Percentiles rank a stretch among this genome's conserved stretches.
Evolutionary conservation across 2,329 filamentous ascomycete species (phyloP).

Genomic region (Diaporthe citrichinensis): DNA sequence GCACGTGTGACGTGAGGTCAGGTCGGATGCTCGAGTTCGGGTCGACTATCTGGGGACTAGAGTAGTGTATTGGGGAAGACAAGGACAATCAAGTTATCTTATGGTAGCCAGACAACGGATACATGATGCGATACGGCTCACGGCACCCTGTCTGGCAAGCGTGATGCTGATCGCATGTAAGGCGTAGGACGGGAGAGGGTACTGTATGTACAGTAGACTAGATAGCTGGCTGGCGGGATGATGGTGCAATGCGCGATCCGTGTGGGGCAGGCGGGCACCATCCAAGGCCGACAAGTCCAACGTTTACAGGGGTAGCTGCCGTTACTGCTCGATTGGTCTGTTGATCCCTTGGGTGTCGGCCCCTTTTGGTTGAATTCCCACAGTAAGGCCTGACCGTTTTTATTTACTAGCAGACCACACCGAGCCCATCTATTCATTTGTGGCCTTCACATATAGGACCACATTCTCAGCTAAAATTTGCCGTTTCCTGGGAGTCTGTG

Average conservation of each 20-base stretch:
- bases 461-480: neutral
- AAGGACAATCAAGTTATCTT: neutral
- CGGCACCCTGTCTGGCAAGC: constrained; percentile 25
- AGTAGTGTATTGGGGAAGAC: neutral
- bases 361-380: neutral
- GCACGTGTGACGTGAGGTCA: constrained; percentile 11
- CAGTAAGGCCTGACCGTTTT: no score
- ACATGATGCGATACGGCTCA: constrained; percentile 31
- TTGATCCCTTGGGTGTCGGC: neutral
- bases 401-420: neutral
- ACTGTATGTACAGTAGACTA: neutral
- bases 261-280: constrained; percentile 19
- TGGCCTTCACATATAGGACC: neutral
- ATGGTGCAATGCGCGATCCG: constrained; percentile 28
- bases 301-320: constrained; percentile 18
- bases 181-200: neutral
- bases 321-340: neutral
- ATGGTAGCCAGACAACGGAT: constrained; percentile 21
- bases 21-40: constrained; percentile 11
- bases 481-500: neutral
- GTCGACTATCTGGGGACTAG: neutral
- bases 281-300: neutral
- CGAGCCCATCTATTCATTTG: neutral
- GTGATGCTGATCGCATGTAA: constrained; percentile 30
- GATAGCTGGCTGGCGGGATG: constrained; percentile 17